phyloP scores from a whole-genome alignment of 208 protist genomes.

The Leishmania tarentolae region DNA sequence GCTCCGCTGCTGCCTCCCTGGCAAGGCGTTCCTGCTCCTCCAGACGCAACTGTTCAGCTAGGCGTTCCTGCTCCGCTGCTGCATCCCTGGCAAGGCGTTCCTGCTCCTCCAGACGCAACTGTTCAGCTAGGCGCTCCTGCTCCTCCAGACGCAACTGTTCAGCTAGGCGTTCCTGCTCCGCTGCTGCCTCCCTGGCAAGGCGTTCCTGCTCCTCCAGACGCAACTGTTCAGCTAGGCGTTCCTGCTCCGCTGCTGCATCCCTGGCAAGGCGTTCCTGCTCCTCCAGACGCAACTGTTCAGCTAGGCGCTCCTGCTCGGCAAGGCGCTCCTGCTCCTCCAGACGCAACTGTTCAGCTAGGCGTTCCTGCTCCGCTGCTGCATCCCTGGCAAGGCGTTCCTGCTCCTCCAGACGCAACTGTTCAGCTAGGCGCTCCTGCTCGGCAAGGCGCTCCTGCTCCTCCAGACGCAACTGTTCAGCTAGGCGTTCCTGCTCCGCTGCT shows the following conservation, averaged over 20 bases:
- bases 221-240: not conserved
- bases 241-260: not conserved
- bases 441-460: constrained; percentile 2
- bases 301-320: not conserved
- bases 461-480: constrained; percentile 12
- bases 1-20: not conserved
- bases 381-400: not conserved
- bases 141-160: not conserved
- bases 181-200: not conserved
- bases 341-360: not conserved
- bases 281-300: not conserved
- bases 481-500: not conserved
- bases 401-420: not conserved
- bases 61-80: not conserved
- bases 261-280: not conserved
- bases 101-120: not conserved
- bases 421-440: not conserved
- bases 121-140: not conserved
- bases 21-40: not conserved
- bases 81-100: not conserved
- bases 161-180: not conserved
- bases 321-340: not conserved
- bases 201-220: not conserved
- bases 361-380: not conserved
- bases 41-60: not conserved